Evolutionary conservation across 768 basidiomycete species (phyloP).

Genomic region (Lentinula sp.): DNA sequence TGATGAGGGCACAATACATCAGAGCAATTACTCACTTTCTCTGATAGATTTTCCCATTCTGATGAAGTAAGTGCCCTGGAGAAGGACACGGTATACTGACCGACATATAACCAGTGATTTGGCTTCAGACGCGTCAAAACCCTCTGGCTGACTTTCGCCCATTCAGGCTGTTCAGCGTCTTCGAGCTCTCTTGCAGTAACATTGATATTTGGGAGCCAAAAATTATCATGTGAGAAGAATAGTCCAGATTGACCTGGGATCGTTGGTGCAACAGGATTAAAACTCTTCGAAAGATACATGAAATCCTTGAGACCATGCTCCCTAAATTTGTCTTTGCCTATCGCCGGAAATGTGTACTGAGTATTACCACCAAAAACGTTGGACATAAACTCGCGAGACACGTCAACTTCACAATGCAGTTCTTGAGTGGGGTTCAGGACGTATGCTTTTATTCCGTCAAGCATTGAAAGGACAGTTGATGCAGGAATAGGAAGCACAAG

Average conservation of each 20-base stretch:
- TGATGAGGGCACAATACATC: too few relatives aligned
- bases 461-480: not conserved
- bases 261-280: conserved; percentile 22
- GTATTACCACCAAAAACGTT: conserved; percentile 18
- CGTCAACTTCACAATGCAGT: not conserved
- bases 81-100: not conserved
- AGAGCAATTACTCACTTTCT: not conserved
- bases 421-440: not conserved
- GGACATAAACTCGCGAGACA: conserved; percentile 14
- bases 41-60: not conserved
- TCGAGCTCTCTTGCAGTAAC: not conserved
- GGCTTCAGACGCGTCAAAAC: not conserved
- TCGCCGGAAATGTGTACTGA: conserved; percentile 5
- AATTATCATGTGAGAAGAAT: conserved; percentile 11
- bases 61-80: not conserved
- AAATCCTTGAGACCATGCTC: conserved; percentile 22
- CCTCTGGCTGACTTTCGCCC: not conserved
- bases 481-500: not conserved
- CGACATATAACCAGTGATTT: not conserved
- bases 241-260: conserved; percentile 24
- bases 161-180: not conserved
- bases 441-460: not conserved
- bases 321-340: conserved; percentile 11
- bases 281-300: conserved; percentile 19
- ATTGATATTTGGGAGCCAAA: not conserved